phyloP scores from a whole-genome alignment of 2,329 filamentous ascomycete genomes.

The Aspergillus brunneoviolaceus region DNA sequence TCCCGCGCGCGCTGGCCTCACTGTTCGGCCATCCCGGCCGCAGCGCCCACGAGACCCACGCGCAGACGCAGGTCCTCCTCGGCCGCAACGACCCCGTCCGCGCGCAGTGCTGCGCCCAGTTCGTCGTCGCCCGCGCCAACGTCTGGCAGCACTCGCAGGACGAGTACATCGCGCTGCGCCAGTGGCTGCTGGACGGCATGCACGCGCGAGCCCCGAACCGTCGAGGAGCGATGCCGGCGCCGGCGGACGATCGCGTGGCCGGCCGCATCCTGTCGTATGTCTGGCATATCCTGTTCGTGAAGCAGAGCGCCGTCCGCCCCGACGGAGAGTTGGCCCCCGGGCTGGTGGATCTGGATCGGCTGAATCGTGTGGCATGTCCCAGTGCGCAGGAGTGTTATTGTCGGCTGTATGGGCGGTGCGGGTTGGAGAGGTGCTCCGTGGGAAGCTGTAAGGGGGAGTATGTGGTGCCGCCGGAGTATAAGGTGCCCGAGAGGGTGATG shows the following conservation, averaged over 20 bases:
- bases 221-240: neutral
- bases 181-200: conserved; percentile 52
- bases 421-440: conserved; percentile 31
- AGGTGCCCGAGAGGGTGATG: conserved; percentile 8
- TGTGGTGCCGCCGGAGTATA: conserved; percentile 11
- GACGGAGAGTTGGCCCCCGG: conserved; percentile 11
- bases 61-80: conserved; percentile 19
- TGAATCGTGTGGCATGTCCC: conserved; percentile 42
- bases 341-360: conserved; percentile 34
- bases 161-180: conserved; percentile 54
- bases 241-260: conserved; percentile 40
- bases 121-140: conserved; percentile 51
- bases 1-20: conserved; percentile 35
- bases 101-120: conserved; percentile 58
- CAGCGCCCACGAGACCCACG: too few species aligned
- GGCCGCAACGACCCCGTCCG: conserved; percentile 46
- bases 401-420: conserved; percentile 44
- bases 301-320: conserved; percentile 11
- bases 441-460: conserved; percentile 44
- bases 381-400: conserved; percentile 46
- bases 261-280: conserved; percentile 51
- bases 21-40: conserved; percentile 31
- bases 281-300: conserved; percentile 52
- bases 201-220: neutral
- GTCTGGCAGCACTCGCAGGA: conserved; percentile 51